Base-by-base conservation (phyloP, 371 early-diverging fungal genomes). In the Umbelopsis sp. region DNA sequence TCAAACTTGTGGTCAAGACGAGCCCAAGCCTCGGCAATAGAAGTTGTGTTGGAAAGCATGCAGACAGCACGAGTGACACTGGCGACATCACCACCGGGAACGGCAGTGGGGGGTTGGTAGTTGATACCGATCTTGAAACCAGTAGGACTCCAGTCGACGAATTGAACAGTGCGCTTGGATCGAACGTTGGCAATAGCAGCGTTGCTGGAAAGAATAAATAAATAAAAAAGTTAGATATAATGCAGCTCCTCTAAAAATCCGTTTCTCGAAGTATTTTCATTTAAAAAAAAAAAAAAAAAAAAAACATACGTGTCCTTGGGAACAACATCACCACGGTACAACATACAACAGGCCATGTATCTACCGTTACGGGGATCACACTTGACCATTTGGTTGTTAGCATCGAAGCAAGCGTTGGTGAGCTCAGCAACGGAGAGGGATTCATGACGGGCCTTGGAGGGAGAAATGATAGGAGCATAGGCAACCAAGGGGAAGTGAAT, bases 61-160 rank as follows among this genome's bases (percentile, higher is more conserved):
- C 98, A 97, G 52, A 96, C 94, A 63, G 98, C 96, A 76, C 96
- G 93, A 70, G 88, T 87, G 11, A 96, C 95, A 78, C 87, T 87
- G 76, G 96, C 95, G 71, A 95, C 87, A 72, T 94, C 94, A 68
- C 92, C 93, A 52, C 92, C 94, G 50, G 95, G 94, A 41, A 97
- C 85, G 71, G 91, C 93, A 70, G 94, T 88, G 22, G 97, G 96
- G 29, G 91, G 87, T 73, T 91, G 90, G 83, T 89, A 81, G 86
- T 96, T 96, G 77, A 97, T 96, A 72, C 96, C 97, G 66, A 96
- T 93, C 89, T 97, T 97, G 92, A 97, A 96, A 74, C 96, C 96
- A 65, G 96, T 96, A 53, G 97, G 96, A 80, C 96, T 96, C 97
- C 97, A 97, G 80, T 96, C 96, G 71, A 97, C 97, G 77, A 97